Evolutionary conservation across 495 filamentous ascomycete genomes (phyloP), one percentile per base, ranked within the genome.

Genomic region (Lichina pygmaea): DNA sequence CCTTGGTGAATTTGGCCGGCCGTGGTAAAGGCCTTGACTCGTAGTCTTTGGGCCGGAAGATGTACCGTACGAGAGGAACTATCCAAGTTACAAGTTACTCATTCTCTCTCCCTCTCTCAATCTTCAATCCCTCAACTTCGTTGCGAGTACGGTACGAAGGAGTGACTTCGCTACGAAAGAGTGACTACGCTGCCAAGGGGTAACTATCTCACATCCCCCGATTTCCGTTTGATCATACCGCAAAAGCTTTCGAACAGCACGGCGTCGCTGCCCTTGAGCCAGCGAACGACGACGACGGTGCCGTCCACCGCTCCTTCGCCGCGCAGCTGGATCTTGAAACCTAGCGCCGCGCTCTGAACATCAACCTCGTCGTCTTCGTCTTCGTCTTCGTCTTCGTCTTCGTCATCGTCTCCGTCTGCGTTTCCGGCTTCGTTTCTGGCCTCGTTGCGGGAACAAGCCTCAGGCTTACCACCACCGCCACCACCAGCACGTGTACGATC

Each of bases 221-320:
- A 24, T 34, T 68, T 66, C 46, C 71, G 56, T 51, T 73, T 73
- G 44, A 93, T 44, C 68, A 85, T 80, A 0, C 82, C 86, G 47
- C 75, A 78, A 49, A 95, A 79, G 54, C 85, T 93, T 60, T 92
- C 83, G 58, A 91, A 94, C 4, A 93, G 50, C 6, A 75, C 70
- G 6, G 66, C 60, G 45, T 95, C 81, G 7, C 59, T 62, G 6
- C 86, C 86, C 50, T 76, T 74, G 8, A 79, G 56, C 86, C 86
- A 94, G 33, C 75, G 64, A 3, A 89, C 55, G 7, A 60, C 46
- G 7, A 79, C 60, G 24, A 50, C 49, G 12, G 52, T 55, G 9
- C 51, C 43, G 8, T 36, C 41, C 9, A 46, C 44, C n/a, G 6
- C 49, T 11, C 51, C 43, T 44, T 56, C 46, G 7, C 15, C 31